Conservation (phyloP, 1,139 yeast species). For the Lodderomyces orthopsilosis region DNA sequence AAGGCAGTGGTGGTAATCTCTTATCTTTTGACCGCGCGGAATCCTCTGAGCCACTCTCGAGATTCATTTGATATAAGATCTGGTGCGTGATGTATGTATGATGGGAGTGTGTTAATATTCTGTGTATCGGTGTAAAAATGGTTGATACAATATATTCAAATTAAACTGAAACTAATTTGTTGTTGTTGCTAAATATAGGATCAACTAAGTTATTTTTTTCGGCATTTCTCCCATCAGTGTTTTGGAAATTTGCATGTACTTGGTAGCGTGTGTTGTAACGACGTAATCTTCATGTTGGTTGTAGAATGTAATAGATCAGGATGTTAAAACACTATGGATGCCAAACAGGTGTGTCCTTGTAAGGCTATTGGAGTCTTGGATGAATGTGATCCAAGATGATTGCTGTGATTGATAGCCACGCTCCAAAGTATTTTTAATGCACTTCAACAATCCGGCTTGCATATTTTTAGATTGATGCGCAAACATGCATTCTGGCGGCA, state of each 20-base stretch:
- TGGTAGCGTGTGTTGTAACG: no score
- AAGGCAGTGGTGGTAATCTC: constrained; percentile 32
- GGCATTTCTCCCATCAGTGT: not conserved
- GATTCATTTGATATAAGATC: not conserved
- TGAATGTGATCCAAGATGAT: no score
- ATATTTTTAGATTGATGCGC: not conserved
- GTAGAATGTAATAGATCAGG: no score
- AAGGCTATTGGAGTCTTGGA: no score
- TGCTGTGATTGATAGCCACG: no score
- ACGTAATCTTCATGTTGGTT: no score
- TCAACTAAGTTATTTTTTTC: not conserved
- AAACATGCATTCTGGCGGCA: not conserved
- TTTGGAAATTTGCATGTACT: not conserved
- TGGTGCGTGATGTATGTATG: constrained; percentile 2
- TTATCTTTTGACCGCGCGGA: constrained; percentile 33
- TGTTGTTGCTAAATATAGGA: constrained; percentile 1
- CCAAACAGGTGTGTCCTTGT: no score
- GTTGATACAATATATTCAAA: no score
- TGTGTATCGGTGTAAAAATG: not conserved
- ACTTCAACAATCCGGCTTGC: not conserved
- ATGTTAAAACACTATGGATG: no score
- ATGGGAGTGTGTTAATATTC: not conserved
- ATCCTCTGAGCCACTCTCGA: constrained; percentile 23
- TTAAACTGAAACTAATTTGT: not conserved
- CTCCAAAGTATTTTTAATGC: no score